Base-by-base conservation (phyloP, 2,329 filamentous ascomycete species). In the Botryotinia convoluta region DNA sequence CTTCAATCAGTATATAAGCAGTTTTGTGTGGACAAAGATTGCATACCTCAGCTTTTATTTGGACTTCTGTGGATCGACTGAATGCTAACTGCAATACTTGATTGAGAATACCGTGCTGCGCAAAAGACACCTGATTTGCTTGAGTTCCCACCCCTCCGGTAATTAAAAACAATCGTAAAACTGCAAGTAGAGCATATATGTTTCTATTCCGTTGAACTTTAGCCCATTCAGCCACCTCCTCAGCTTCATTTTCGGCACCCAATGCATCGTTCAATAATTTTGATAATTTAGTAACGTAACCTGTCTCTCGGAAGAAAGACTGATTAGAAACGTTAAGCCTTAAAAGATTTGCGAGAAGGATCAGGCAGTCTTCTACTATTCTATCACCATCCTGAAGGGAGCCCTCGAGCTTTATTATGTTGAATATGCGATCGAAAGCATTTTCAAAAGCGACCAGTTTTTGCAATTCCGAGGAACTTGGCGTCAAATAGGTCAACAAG, bases 391-490 rank as follows among this genome's bases (percentile, higher is more conserved):
- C 91, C 7, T 87, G 87, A 62, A 99, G 84, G 3, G 91, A 92
- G 0, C 96, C 96, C 79, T 99, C 96, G 0, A 87, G 85, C 76
- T 91, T 88, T 71, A 99, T 93, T 71, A 98, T 91, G 62, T 86
- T 86, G 81, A 98, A 98, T 39, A 97, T 85, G 61, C 92, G 90
- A 75, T 96, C 94, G 79, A 98, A 98, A 0, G 95, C 93, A 85
- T 94, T 95, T 79, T 98, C 94, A 77, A 98, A 98, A 0, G 94
- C 96, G 37, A 98, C 95, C 2, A 98, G 87, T 82, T 98, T 98
- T 81, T 98, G 95, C 70, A 99, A 88, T 79, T 98, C 95, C 60
- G 91, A 85, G 14, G 95, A 97, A 0, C 91, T 91, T 44, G 94
- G 93, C 0, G 96, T 98, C 44, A 99, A 86, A 73, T 94, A 93